These are phyloP conservation scores for Capsicum pubescens DNA, from an alignment of 257 asterid genomes.

Conservation along the genomic window DNA sequence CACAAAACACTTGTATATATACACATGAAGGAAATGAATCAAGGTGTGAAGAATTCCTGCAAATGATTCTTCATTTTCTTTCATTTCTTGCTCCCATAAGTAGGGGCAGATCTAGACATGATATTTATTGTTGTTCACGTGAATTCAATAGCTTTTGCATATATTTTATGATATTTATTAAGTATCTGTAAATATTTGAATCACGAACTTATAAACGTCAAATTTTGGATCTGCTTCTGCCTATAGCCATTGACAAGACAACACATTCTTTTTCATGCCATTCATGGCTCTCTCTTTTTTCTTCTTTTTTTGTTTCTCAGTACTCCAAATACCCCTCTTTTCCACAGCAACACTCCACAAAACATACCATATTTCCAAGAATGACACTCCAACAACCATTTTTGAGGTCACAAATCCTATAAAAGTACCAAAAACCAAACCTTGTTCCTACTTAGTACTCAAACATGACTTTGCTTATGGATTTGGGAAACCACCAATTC, in stretches of 20 bases:
- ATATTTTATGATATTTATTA: not conserved
- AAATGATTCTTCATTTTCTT: too few relatives aligned
- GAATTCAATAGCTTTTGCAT: not conserved
- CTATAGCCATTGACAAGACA: not conserved
- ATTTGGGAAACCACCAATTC: constrained; percentile 60
- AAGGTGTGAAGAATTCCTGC: too few relatives aligned
- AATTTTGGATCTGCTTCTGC: not conserved
- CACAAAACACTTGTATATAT: too few relatives aligned
- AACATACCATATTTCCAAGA: constrained; percentile 9
- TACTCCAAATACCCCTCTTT: constrained; percentile 35
- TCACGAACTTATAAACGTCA: not conserved
- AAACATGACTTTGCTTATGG: constrained; percentile 62
- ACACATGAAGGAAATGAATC: too few relatives aligned
- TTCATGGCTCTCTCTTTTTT: constrained; percentile 36
- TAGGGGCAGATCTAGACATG: not conserved
- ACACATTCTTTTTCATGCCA: not conserved
- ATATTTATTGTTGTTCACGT: not conserved
- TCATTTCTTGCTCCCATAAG: constrained; percentile 5
- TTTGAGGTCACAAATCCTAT: constrained; percentile 69
- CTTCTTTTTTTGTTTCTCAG: constrained; percentile 32
- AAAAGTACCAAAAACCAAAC: constrained; percentile 52
- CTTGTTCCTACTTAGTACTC: constrained; percentile 53
- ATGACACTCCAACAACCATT: constrained; percentile 44
- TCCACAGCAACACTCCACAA: constrained; percentile 43
- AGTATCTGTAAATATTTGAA: too few relatives aligned